These are phyloP conservation scores for Onygenales sp. DNA, from an alignment of 2,329 filamentous ascomycete genomes.

Conservation along the genomic window DNA sequence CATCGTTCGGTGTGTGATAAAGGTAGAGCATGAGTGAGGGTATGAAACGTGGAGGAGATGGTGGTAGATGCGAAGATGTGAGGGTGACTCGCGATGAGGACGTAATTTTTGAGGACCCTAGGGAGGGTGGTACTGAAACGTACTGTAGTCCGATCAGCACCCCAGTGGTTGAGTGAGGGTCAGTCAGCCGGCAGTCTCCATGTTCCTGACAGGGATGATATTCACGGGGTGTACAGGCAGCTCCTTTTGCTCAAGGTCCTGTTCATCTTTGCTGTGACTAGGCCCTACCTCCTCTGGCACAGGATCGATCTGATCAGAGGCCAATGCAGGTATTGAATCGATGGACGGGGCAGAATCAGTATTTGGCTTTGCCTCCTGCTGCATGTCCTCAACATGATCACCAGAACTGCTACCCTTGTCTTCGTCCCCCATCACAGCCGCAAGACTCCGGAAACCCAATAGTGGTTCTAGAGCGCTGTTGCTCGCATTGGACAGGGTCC, in stretches of 20 bases:
- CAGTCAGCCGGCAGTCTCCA: background rate
- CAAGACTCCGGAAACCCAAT: constrained; percentile 85
- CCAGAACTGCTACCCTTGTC: constrained; percentile 36
- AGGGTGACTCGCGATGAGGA: no score
- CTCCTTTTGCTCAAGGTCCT: constrained; percentile 23
- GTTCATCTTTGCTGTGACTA: constrained; percentile 8
- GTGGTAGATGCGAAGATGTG: no score
- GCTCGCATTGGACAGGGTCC: constrained; percentile 41
- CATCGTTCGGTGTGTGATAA: no score
- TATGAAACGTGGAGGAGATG: no score
- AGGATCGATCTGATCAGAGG: background rate
- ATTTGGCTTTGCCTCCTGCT: constrained; percentile 12
- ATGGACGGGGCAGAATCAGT: background rate
- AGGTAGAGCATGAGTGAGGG: no score
- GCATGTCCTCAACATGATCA: constrained; percentile 30
- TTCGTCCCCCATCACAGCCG: constrained; percentile 68
- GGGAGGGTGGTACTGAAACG: no score
- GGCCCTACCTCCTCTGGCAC: constrained; percentile 2
- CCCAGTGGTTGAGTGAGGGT: no score
- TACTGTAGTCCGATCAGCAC: no score
- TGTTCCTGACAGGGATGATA: background rate
- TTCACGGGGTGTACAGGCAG: constrained; percentile 28
- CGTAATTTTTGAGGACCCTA: no score
- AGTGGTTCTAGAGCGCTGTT: constrained; percentile 59
- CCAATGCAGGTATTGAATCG: constrained; percentile 4